Percentiles rank a stretch among this genome's conserved stretches.
Conservation (phyloP, 805 yeast genomes). For the Hermanozyma aechmeae region DNA sequence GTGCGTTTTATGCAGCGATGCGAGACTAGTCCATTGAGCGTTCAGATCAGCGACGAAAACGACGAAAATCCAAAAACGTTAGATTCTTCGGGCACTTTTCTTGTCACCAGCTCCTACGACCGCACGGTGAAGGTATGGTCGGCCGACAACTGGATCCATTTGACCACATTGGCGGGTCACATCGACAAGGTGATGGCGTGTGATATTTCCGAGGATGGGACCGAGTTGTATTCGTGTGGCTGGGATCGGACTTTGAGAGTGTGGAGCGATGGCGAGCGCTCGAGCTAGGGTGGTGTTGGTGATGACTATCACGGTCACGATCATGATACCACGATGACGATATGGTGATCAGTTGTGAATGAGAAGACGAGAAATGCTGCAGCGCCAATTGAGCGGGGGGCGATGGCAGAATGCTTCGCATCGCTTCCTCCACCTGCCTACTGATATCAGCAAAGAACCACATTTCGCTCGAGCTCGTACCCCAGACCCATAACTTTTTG, state of each 20-base stretch:
- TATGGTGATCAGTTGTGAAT: too few relatives aligned
- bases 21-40: slow-evolving; percentile 5
- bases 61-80: slow-evolving; percentile 19
- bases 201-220: slow-evolving; percentile 40
- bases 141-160: slow-evolving; percentile 59
- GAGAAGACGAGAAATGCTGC: too few relatives aligned
- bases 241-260: slow-evolving; percentile 79
- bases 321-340: too few relatives aligned
- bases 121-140: slow-evolving; percentile 51
- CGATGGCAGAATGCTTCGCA: too few relatives aligned
- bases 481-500: too few relatives aligned
- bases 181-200: slow-evolving; percentile 66
- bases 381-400: too few relatives aligned
- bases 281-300: too few relatives aligned
- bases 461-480: too few relatives aligned
- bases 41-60: slow-evolving; percentile 19
- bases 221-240: slow-evolving; percentile 51
- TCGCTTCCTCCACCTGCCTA: too few relatives aligned
- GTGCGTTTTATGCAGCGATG: slow-evolving; percentile 38
- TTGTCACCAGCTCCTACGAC: slow-evolving; percentile 67
- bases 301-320: too few relatives aligned
- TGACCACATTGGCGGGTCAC: slow-evolving; percentile 43
- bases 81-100: slow-evolving; percentile 32
- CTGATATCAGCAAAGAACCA: too few relatives aligned
- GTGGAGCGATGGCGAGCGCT: too few relatives aligned